Evolutionary conservation across 2,329 filamentous ascomycete genomes (phyloP).

Genomic region (Neurospora crassa): DNA sequence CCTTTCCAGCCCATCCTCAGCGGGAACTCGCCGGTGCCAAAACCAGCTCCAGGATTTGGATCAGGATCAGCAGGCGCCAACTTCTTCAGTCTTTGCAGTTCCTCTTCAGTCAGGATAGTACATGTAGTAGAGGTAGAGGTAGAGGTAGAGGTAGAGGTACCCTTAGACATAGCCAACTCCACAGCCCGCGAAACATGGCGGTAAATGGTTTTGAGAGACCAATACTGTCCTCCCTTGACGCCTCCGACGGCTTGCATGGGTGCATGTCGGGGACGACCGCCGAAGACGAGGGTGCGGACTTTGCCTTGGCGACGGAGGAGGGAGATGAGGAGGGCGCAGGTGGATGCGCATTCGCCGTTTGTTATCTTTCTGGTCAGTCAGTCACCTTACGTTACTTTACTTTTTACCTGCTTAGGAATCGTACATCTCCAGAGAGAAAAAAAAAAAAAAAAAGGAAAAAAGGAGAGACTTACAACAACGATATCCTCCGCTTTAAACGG

Average conservation of each 20-base stretch:
- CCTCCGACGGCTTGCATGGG: slow-evolving; percentile 50
- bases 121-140: too few species aligned
- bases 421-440: too few species aligned
- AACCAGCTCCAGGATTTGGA: neutral
- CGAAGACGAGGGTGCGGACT: slow-evolving; percentile 46
- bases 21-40: neutral
- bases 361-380: slow-evolving; percentile 22
- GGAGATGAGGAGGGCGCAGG: slow-evolving; percentile 48
- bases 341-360: slow-evolving; percentile 49
- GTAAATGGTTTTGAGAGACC: neutral
- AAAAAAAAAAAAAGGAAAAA: too few species aligned
- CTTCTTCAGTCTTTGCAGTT: neutral
- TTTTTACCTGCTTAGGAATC: too few species aligned
- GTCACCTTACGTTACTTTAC: too few species aligned
- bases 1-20: neutral
- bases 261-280: slow-evolving; percentile 39
- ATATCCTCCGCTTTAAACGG: neutral
- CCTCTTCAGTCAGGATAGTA: neutral
- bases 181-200: neutral
- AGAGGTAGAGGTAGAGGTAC: too few species aligned
- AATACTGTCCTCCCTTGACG: slow-evolving; percentile 40
- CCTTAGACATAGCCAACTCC: neutral
- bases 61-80: neutral
- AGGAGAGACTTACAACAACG: neutral
- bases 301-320: slow-evolving; percentile 41